A percentile compares a stretch with the other conserved stretches of the same genome.
These are phyloP conservation scores for Pouteria campechiana DNA, from an alignment of 179 eudicot species.

Conservation along the genomic window DNA sequence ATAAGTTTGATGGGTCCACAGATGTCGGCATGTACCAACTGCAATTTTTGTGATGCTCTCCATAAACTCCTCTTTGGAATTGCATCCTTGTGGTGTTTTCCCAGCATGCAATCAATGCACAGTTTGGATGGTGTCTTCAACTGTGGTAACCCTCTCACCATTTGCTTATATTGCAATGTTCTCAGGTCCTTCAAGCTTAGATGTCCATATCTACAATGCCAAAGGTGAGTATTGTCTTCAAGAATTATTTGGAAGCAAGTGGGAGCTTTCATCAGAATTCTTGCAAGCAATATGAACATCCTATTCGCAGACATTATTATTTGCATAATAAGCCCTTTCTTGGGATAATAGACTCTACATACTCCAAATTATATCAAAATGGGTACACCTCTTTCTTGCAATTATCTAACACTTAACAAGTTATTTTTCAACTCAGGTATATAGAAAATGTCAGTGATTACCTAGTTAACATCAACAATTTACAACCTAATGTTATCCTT, in stretches of 20 bases:
- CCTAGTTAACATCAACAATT: neutral
- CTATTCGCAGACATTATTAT: neutral
- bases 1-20: slow-evolving; percentile 3
- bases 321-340: neutral
- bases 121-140: slow-evolving; percentile 1
- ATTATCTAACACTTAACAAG: slow-evolving; percentile 1
- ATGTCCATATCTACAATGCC: too few relatives aligned
- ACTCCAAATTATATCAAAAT: neutral
- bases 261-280: neutral
- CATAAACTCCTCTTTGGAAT: neutral
- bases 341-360: neutral
- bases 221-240: too few relatives aligned
- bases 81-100: slow-evolving; percentile 1
- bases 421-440: too few relatives aligned
- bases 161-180: too few relatives aligned
- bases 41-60: neutral
- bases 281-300: slow-evolving; percentile 1
- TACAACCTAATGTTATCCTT: neutral
- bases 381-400: slow-evolving; percentile 1
- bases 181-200: too few relatives aligned
- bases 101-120: neutral
- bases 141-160: neutral
- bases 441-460: neutral
- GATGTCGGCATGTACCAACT: slow-evolving; percentile 2
- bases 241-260: too few relatives aligned